Evolutionary conservation across 768 basidiomycete species (phyloP).

Genomic region (Dioszegia hungarica): DNA sequence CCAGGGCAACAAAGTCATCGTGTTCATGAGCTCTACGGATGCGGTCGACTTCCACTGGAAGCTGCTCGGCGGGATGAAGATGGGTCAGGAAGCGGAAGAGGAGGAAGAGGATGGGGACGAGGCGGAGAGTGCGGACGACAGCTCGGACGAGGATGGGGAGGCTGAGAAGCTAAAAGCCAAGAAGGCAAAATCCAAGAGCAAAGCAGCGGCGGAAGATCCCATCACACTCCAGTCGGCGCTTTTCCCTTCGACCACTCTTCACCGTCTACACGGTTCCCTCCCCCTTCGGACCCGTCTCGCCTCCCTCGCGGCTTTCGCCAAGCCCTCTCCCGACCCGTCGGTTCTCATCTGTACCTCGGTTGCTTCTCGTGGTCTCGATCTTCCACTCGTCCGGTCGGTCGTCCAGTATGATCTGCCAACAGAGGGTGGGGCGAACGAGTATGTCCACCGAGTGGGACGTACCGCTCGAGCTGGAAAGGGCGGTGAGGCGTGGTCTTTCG

Average conservation of each 20-base stretch:
- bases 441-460: slow-evolving; percentile 92
- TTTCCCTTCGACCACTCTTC: slow-evolving; percentile 74
- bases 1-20: slow-evolving; percentile 58
- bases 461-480: slow-evolving; percentile 94
- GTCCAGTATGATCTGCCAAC: slow-evolving; percentile 96
- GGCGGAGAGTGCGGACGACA: slow-evolving; percentile 36
- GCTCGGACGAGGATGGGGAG: slow-evolving; percentile 32
- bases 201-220: slow-evolving; percentile 34
- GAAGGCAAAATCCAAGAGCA: slow-evolving; percentile 16
- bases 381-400: slow-evolving; percentile 89
- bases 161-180: slow-evolving; percentile 24
- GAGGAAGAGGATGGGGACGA: slow-evolving; percentile 17
- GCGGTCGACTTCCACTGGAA: slow-evolving; percentile 97
- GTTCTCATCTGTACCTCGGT: slow-evolving; percentile 93
- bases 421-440: slow-evolving; percentile 92
- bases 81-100: slow-evolving; percentile 53
- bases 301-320: slow-evolving; percentile 77
- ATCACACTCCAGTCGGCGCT: slow-evolving; percentile 66
- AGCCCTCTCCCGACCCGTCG: slow-evolving; percentile 52
- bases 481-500: slow-evolving; percentile 92
- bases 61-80: slow-evolving; percentile 65
- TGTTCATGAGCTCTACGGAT: slow-evolving; percentile 94
- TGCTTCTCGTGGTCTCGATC: slow-evolving; percentile 94
- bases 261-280: slow-evolving; percentile 88
- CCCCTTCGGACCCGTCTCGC: slow-evolving; percentile 72